Base-by-base conservation (phyloP, 225 moss, liverwort and hornwort species). In the Sphagnum contortum region DNA sequence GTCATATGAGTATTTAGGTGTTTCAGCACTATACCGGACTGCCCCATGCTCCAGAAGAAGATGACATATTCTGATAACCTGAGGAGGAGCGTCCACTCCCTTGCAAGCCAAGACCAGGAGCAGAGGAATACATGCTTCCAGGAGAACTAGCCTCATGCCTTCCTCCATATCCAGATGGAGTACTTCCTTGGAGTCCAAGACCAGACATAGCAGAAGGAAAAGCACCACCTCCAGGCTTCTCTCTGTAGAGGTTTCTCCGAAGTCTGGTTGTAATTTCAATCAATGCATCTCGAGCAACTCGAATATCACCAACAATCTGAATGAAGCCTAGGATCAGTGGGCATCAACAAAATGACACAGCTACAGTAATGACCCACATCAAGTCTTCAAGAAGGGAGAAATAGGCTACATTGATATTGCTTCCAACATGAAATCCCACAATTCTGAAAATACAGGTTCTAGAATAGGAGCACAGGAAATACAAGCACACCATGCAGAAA, bases 291-390 rank as follows among this genome's bases (percentile, higher is more conserved):
- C 96, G 88, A 49, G 96, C 96, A 49, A 98, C 92, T 68, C 81
- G 82, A 62, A 90, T 90, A 64, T 98, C 96, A 5, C 96, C 96
- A 67, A 93, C 96, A 69, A 98, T 89, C 96, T 98, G 89, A 71
- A 11, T 51, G 57, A 69, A 71, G n/a, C 45, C 48, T 47, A 59
- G n/a, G 61, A 48, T 64, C 44, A 48, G 72, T 49, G 49, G 6
- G 59, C 71, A 47, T 50, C 10, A 60, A 12, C 14, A 29, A 29
- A 29, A 29, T 29, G 53, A 49, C 54, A 7, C 44, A 55, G 52
- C 61, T 50, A 55, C 51, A n/a, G 11, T 13, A 66, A 45, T 51
- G 29, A 55, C 7, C n/a, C 47, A 12, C 9, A 5, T 7, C 47
- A 48, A 48, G 8, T 55, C 6, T 2, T 2, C 50, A 10, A 64